Percentiles rank a stretch among this genome's conserved stretches.
Conservation (phyloP, 805 yeast species). For the Wickerhamia fluorescens region DNA sequence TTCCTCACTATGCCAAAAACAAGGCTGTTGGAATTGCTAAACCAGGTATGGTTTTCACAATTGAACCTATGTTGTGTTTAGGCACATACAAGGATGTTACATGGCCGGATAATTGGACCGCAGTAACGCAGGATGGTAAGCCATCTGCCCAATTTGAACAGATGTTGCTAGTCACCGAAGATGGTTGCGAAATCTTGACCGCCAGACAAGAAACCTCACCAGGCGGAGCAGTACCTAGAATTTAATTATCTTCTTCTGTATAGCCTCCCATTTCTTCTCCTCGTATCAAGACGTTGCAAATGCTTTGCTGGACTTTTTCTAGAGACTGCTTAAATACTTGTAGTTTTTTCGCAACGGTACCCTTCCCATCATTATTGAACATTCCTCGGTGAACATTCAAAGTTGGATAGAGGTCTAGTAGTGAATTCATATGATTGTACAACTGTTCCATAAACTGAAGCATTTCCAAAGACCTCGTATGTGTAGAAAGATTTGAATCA, state of each 20-base stretch:
- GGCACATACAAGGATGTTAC: slow-evolving; percentile 74
- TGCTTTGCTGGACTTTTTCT: slow-evolving; percentile 15
- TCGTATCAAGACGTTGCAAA: slow-evolving; percentile 16
- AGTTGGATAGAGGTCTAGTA: slow-evolving; percentile 12
- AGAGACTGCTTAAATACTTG: slow-evolving; percentile 17
- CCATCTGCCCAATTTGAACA: slow-evolving; percentile 94
- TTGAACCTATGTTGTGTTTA: slow-evolving; percentile 92
- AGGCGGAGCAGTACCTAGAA: slow-evolving; percentile 74
- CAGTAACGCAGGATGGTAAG: slow-evolving; percentile 84
- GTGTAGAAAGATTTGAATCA: slow-evolving; percentile 1
- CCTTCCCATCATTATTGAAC: slow-evolving; percentile 7
- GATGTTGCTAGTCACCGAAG: slow-evolving; percentile 85
- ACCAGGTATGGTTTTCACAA: slow-evolving; percentile 94
- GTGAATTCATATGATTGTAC: slow-evolving; percentile 5
- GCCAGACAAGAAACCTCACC: slow-evolving; percentile 78
- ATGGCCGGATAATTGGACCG: slow-evolving; percentile 99
- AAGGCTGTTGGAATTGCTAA: slow-evolving; percentile 91
- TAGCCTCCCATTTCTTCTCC: slow-evolving; percentile 9
- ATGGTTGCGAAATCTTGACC: slow-evolving; percentile 84
- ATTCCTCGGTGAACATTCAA: slow-evolving; percentile 6
- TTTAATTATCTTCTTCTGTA: slow-evolving; percentile 13
- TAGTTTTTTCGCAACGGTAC: slow-evolving; percentile 14
- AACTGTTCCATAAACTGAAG: slow-evolving; percentile 12
- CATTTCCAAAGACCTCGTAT: background rate
- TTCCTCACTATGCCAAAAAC: slow-evolving; percentile 91